Evolutionary conservation across 2,329 filamentous ascomycete genomes (phyloP), one percentile per base, ranked within the genome.

Genomic region (Colletotrichum graminicola): DNA sequence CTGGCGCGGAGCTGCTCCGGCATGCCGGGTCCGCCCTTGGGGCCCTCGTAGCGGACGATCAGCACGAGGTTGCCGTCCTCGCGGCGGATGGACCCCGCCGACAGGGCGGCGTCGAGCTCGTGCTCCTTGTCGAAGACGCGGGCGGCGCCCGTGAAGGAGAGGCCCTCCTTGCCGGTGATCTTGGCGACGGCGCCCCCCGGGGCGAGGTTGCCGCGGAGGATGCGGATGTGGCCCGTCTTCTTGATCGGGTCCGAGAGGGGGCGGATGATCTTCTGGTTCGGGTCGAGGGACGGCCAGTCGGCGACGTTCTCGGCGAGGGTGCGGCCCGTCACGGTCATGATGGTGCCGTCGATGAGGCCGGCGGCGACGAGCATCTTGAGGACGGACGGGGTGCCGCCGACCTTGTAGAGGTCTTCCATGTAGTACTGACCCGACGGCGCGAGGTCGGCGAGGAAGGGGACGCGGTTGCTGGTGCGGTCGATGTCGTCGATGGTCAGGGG

Each of bases 121-220:
- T 90, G 86, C 81, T 98, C 95, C 78, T 96, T 95, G 82, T 98
- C 86, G 80, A 96, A 98, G 56, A 97, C 93, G 26, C 91, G 88
- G 0, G 94, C 95, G 74, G 90, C 90, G 60, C 95, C 95, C 0
- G 87, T 91, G 81, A 98, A 98, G 16, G 83, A 85, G 8, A 94
- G 87, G 2, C 95, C 95, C 81, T 98, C 95, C 80, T 98, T 98
- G 45, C 95, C 95, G 0, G 95, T 98, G 81, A 98, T 98, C 82
- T 98, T 98, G 72, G 94, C 95, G 1, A 98, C 95, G 1, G 95
- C 93, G 43, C 95, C 95, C 14, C 91, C 92, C 1, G 95, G 95
- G 3, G 95, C 94, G 41, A 98, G 87, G 80, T 97, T 97, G 26
- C 95, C 95, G 71, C 89, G 89, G 4, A 98, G 87, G 72, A 98